Evolutionary conservation across 2,329 filamentous ascomycete genomes (phyloP), one percentile per base, ranked within the genome.

Genomic region (Fusarium transvaalense): DNA sequence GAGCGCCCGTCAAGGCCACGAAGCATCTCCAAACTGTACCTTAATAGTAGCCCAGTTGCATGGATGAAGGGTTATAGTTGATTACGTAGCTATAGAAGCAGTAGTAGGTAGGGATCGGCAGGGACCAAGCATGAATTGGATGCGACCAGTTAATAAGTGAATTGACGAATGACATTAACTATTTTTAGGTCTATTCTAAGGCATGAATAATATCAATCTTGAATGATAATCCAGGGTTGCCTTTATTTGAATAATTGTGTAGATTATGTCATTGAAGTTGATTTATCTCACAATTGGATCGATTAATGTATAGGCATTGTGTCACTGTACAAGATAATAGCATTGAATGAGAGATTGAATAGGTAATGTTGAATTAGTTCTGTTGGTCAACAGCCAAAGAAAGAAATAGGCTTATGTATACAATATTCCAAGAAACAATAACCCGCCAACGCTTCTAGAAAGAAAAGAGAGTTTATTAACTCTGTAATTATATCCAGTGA

Each of bases 1-100:
- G 47, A 51, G 34, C 46, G 31, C 47, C 47, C n/a, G 52, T 48
- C 53, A 65, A 68, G 68, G 68, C 68, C 67, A 65, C 67, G 68
- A 65, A 67, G 63, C 61, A 69, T 69, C 60, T 65, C 39, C n/a
- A 69, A 41, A 46, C 39, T 13, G 15, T 14, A 29, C n/a, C n/a
- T 43, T 35, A 15, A 6, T 37, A 17, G 5, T 25, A 25, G 23
- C 5, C 6, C 19, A 27, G 42, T 45, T 31, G 41, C 41, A 50
- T 59, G 25, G 19, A 37, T 56, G 46, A 25, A 51, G 58, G 54
- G 57, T 52, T 27, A 27, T 19, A 50, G 45, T 56, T 66, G 51
- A 70, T 69, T 69, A 69, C 67, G 66, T 69, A 61, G 52, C 51
- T 64, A 37, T 32, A 27, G 34, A 31, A 42, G 45, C 31, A 34